phyloP scores from a whole-genome alignment of 73 alveolate genomes.

The Paramecium sexaurelia region DNA sequence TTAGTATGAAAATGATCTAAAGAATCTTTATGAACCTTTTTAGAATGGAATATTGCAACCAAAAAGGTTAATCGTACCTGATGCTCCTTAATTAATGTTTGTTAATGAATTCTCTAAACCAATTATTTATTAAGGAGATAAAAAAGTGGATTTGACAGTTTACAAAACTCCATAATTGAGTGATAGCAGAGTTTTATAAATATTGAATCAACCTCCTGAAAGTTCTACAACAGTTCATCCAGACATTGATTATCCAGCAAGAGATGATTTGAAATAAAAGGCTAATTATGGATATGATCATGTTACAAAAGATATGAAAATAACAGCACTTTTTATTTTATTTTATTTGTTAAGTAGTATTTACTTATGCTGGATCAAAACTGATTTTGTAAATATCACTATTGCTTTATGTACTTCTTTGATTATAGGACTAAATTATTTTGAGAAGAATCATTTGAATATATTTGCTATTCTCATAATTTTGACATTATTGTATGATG shows the following conservation, averaged over 20 bases:
- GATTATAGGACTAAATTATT: neutral
- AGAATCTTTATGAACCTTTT: conserved; percentile 27
- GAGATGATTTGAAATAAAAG: neutral
- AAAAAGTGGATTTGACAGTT: conserved; percentile 31
- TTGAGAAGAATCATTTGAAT: conserved; percentile 12
- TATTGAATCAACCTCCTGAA: conserved; percentile 4
- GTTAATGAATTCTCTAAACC: conserved; percentile 55
- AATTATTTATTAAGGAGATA: neutral
- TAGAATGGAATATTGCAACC: neutral
- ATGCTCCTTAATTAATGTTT: conserved; percentile 43
- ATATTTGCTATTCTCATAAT: neutral
- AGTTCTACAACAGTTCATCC: neutral
- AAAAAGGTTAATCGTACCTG: neutral
- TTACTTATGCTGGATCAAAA: neutral
- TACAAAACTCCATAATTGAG: conserved; percentile 8
- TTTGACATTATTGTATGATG: neutral
- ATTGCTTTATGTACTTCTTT: neutral
- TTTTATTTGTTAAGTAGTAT: neutral
- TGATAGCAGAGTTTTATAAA: neutral
- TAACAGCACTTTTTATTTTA: neutral
- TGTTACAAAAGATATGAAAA: conserved; percentile 3
- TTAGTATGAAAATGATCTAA: neutral
- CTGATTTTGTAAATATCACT: conserved; percentile 42
- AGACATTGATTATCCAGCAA: conserved; percentile 47
- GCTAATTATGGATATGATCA: conserved; percentile 53